Base-by-base conservation (phyloP, 2,329 filamentous ascomycete genomes). In the Trichoderma endophyticum region DNA sequence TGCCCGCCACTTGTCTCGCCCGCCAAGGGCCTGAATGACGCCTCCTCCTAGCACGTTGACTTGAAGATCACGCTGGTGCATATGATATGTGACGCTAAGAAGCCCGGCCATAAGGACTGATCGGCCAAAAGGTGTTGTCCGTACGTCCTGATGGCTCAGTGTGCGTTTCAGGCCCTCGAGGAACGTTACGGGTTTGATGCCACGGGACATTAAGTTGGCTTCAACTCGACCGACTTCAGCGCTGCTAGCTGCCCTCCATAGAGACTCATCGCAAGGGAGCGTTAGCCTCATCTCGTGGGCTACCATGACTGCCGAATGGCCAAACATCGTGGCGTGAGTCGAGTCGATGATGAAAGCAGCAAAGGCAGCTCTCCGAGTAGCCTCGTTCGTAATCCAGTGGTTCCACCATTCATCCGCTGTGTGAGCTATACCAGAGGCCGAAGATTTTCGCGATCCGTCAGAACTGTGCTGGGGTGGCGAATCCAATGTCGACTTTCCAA, bases 301-400 rank as follows among this genome's bases (percentile, higher is more conserved):
- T 8, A 97, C 94, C 95, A 98, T 98, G 57, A 97, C 94, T 0
- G 94, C 95, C 3, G 95, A 96, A 81, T 98, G 96, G 0, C 95
- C 96, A 81, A 98, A 98, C 92, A 99, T 98, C 32, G 94, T 97
- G 1, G 95, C 94, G 81, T 99, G 96, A 2, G 95, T 97, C 5
- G 95, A 97, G 80, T 99, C 96, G 75, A 98, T 91, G 57, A 98
- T 90, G 79, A 98, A 98, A 0, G 96, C 96, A 0, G 93, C 94
- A 82, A 98, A 98, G 0, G 95, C 96, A 4, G 92, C 93, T 72
- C 96, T 89, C 34, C 94, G 88, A 0, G 95, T 98, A 1, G 95
- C 93, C 80, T 99, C 96, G 65, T 94, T 94, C 14, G 92, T 95
- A 77, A 98, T 96, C 96, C 96, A 98, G 76, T 94, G 91, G 77